Evolutionary conservation across 2,329 filamentous ascomycete species (phyloP), one percentile per base, ranked within the genome.

Genomic region (Colletotrichum limetticola): DNA sequence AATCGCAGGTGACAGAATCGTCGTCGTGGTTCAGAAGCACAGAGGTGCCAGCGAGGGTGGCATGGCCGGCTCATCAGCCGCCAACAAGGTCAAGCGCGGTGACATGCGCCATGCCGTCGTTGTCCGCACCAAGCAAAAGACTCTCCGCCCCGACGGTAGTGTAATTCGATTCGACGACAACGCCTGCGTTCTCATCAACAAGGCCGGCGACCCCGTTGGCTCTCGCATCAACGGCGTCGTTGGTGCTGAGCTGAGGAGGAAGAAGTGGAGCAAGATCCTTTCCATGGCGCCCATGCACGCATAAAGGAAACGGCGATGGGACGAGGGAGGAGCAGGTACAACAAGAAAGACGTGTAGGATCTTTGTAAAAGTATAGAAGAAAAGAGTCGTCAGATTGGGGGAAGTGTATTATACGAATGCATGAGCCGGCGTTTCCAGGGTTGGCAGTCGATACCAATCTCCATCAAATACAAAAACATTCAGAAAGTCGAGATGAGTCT

Each of bases 251-350:
- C 85, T 99, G 83, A 92, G 94, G 82, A 91, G 94, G 81, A 97
- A 94, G 88, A 93, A 97, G 86, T 99, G 97, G 97, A 97, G 95
- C 79, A 99, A 98, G 90, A 98, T 99, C 79, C 85, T 99, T 81
- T 97, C 94, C 78, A 90, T 99, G 89, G 97, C 97, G 67, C 96
- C 97, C 26, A 88, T 89, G 85, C 87, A 91, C 78, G 89, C 86
- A 49, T 90, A 84, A 78, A 42, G 16, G 32, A 11, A 30, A 4
- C 3, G 12, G 19, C 12, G 32, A 11, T 46, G 22, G 16, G 5
- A 14, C 19, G 7, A 35, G 32, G 30, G 22, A 7, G 19, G 4
- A 7, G 42, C 5, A 16, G 16, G 2, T 32, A 19, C n/a, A n/a
- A 46, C 32, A 12, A 35, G 32, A 35, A 37, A 46, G 37, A 19